phyloP scores from a whole-genome alignment of 1,284 basidiomycete species.

The Anthracocystis panici-leucophaei region DNA sequence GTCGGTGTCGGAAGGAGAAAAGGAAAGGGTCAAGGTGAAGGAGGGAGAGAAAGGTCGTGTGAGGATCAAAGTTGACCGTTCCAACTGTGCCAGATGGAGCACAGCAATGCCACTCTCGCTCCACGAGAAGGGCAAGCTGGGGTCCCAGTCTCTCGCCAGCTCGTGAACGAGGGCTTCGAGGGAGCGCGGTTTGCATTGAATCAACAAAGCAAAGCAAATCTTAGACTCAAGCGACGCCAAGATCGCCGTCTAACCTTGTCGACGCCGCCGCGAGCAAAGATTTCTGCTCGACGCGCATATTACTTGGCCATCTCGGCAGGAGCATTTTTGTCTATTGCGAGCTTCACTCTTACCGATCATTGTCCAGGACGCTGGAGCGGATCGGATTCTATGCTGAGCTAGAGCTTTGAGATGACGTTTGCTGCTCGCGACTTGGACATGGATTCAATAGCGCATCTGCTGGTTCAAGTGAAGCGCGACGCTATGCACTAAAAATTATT shows the following conservation, averaged over 20 bases:
- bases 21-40: neutral
- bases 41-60: neutral
- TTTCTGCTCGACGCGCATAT: too few species aligned
- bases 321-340: neutral
- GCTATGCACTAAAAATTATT: conserved; percentile 5
- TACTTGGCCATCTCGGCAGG: conserved; percentile 17
- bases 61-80: conserved; percentile 6
- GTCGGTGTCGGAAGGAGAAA: neutral
- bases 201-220: conserved; percentile 2
- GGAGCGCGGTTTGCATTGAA: neutral
- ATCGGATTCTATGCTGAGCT: too few species aligned
- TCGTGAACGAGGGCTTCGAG: neutral
- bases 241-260: neutral
- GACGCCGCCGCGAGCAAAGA: neutral
- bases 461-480: neutral
- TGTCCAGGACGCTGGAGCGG: too few species aligned
- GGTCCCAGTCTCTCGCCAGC: too few species aligned
- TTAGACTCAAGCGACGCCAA: conserved; percentile 8
- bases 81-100: neutral
- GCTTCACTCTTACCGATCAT: too few species aligned
- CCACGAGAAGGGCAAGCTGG: neutral
- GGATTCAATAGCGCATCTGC: conserved; percentile 2
- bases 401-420: too few species aligned
- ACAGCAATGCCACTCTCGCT: conserved; percentile 7
- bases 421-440: neutral